Evolutionary conservation across 2,329 filamentous ascomycete genomes (phyloP).

Genomic region (Zymoseptoria ardabiliae): DNA sequence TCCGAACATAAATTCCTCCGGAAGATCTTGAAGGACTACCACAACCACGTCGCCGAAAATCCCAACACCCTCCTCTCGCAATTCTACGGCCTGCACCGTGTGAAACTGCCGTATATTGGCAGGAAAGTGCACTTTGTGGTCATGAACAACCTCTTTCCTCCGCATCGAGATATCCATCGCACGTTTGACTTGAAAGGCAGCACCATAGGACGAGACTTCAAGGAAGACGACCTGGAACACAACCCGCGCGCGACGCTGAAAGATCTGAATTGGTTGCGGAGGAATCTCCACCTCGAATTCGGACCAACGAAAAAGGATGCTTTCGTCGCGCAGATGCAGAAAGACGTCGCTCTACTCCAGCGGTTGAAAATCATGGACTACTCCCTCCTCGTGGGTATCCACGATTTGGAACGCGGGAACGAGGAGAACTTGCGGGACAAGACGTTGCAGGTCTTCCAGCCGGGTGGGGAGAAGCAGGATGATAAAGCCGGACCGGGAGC

Average conservation of each 20-base stretch:
- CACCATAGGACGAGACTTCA: conserved; percentile 85
- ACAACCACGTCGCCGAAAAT: conserved; percentile 83
- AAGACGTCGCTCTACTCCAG: conserved; percentile 80
- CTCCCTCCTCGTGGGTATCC: conserved; percentile 87
- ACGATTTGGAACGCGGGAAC: conserved; percentile 83
- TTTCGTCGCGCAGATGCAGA: conserved; percentile 82
- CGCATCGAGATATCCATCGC: conserved; percentile 92
- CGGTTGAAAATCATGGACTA: conserved; percentile 97
- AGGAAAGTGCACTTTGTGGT: conserved; percentile 99
- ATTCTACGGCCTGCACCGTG: conserved; percentile 93
- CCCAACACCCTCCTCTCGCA: conserved; percentile 95
- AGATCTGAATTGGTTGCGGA: conserved; percentile 90
- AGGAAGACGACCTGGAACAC: conserved; percentile 74
- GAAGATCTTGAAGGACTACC: conserved; percentile 84
- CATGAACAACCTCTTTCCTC: conserved; percentile 99
- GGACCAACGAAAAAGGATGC: conserved; percentile 80
- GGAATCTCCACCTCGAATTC: conserved; percentile 78
- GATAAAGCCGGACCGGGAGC: conserved; percentile 10
- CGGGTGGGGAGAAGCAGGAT: conserved; percentile 56
- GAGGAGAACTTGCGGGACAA: conserved; percentile 88
- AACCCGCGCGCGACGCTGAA: conserved; percentile 93
- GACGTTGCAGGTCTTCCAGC: conserved; percentile 89
- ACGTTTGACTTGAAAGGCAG: conserved; percentile 97
- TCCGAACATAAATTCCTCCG: conserved; percentile 82
- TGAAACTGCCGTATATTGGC: conserved; percentile 88